These are phyloP conservation scores for Phaseolus lunatus DNA, from an alignment of 306 rosid species.

Conservation along the genomic window DNA sequence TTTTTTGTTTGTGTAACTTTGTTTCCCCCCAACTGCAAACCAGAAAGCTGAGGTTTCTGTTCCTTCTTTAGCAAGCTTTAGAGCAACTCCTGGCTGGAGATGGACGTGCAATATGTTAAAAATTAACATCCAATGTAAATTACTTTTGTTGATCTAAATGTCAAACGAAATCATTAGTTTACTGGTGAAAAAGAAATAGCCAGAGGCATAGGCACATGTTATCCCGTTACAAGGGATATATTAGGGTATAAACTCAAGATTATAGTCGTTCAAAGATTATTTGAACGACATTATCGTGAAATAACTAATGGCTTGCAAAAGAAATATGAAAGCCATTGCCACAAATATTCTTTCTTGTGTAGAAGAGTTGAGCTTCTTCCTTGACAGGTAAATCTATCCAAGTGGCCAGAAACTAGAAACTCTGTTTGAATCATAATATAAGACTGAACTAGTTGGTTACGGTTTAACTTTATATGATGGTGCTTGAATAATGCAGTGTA, in stretches of 20 bases:
- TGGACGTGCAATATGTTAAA: conserved; percentile 43
- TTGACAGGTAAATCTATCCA: conserved; percentile 2
- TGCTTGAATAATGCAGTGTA: conserved; percentile 23
- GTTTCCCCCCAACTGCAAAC: conserved; percentile 96
- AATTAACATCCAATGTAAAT: conserved; percentile 25
- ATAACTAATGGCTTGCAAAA: neutral
- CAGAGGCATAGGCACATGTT: neutral
- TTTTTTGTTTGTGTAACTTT: conserved; percentile 78
- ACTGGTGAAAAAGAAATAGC: neutral
- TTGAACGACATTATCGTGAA: conserved; percentile 24
- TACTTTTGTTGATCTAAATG: neutral
- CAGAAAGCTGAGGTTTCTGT: conserved; percentile 98
- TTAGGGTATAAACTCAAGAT: conserved; percentile 14
- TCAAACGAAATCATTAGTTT: conserved; percentile 2
- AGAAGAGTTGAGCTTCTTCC: conserved; percentile 19
- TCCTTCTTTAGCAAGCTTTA: conserved; percentile 96
- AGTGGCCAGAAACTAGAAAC: conserved; percentile 10
- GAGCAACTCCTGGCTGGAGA: conserved; percentile 86
- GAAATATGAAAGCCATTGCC: conserved; percentile 24
- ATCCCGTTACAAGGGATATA: conserved; percentile 2
- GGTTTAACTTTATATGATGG: conserved; percentile 27
- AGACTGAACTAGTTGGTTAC: conserved; percentile 14
- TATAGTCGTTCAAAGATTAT: neutral
- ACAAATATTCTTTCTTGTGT: conserved; percentile 9
- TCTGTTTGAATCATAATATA: conserved; percentile 20